Evolutionary conservation across 2,329 filamentous ascomycete genomes (phyloP), one percentile per base, ranked within the genome.

Genomic region (Hypoxylon sp.): DNA sequence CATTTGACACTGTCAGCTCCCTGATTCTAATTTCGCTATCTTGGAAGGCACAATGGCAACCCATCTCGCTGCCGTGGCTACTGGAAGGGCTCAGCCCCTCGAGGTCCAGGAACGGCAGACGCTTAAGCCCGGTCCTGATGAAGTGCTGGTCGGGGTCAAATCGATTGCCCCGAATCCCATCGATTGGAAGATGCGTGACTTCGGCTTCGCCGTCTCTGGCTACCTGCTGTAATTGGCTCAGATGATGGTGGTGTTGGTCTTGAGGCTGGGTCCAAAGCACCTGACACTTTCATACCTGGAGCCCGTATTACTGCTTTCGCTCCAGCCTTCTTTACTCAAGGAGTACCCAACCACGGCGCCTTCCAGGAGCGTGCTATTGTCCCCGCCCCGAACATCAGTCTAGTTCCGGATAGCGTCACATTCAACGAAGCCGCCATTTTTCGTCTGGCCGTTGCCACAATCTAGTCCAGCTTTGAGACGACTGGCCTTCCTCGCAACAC

Each of bases 91-190:
- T 14, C 36, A 76, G 9, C 76, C 78, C 12, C 78, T 83, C 26
- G 49, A 77, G 59, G 12, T 83, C 40, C 76, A 75, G 58, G 24
- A 73, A 11, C 80, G 81, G 2, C 65, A 73, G 0, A 84, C 82
- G 0, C 82, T 81, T 3, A 79, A 78, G 6, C 80, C 83, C 42
- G 81, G 82, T 0, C 79, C 80, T 16, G 71, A 70, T 28, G 82
- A 85, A 44, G 74, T 85, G 53, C 81, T 85, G 22, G 74, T 85
- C 56, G 78, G 72, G 1, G 79, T 84, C 68, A 81, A 82, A 52
- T 80, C 82, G 2, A 72, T 84, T 4, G 83, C 82, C 12, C 72
- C 85, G 36, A 85, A 85, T 64, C 82, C 83, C 1, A 77, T 82
- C 52, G 83, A 85, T 61, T 60, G 18, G 52, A 46, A 74, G 46